Conservation (phyloP, 2,329 filamentous ascomycete genomes). For the Talaromyces pinophilus region DNA sequence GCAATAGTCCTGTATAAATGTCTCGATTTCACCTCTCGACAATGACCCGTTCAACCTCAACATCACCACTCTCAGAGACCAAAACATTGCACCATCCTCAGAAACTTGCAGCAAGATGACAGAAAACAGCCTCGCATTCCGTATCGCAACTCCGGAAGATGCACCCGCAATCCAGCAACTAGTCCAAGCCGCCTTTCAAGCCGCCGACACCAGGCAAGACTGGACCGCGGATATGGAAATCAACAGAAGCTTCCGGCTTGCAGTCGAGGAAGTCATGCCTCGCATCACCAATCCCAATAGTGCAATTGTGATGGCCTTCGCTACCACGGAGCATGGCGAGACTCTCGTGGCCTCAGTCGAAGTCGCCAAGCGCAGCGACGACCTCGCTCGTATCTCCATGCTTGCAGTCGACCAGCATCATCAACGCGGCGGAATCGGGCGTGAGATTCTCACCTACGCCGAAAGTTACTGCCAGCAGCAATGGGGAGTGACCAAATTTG, state of each 20-base stretch:
- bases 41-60: background rate
- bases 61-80: background rate
- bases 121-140: slow-evolving; percentile 36
- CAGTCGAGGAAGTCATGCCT: slow-evolving; percentile 28
- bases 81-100: background rate
- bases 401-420: slow-evolving; percentile 29
- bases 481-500: slow-evolving; percentile 28
- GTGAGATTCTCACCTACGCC: slow-evolving; percentile 32
- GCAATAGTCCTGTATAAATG: background rate
- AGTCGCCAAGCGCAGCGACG: slow-evolving; percentile 24
- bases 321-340: slow-evolving; percentile 6
- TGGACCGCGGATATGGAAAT: slow-evolving; percentile 42
- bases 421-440: slow-evolving; percentile 31
- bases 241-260: slow-evolving; percentile 29
- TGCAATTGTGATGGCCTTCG: slow-evolving; percentile 31
- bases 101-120: slow-evolving; percentile 14
- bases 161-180: slow-evolving; percentile 40
- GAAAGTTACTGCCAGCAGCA: slow-evolving; percentile 31
- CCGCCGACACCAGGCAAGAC: slow-evolving; percentile 39
- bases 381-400: slow-evolving; percentile 29
- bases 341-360: slow-evolving; percentile 29
- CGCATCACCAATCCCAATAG: slow-evolving; percentile 34
- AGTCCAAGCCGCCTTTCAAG: slow-evolving; percentile 45
- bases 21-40: background rate
- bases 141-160: slow-evolving; percentile 41